phyloP scores from a whole-genome alignment of 257 asterid species.

The Nicotiana paniculata region DNA sequence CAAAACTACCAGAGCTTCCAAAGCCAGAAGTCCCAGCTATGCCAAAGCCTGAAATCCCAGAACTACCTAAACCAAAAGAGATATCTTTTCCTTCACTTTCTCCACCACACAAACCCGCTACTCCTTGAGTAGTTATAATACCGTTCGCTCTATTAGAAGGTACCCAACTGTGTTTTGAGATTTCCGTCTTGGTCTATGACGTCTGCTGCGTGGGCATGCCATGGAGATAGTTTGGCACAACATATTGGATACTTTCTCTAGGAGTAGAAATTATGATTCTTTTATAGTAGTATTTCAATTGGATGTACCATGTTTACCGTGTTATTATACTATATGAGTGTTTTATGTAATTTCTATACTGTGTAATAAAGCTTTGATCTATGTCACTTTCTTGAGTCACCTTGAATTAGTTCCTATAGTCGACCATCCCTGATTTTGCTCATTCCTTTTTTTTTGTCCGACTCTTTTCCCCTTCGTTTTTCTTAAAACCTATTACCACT shows the following conservation, averaged over 20 bases:
- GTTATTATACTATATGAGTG: background rate
- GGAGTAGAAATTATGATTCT: background rate
- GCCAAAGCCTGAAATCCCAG: background rate
- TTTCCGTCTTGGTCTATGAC: background rate
- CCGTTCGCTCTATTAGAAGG: background rate
- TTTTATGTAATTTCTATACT: background rate
- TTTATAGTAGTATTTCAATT: background rate
- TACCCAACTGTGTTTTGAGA: background rate
- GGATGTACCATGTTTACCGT: background rate
- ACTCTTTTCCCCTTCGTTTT: background rate
- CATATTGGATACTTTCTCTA: background rate
- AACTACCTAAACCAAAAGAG: conserved; percentile 17
- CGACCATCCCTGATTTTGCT: background rate
- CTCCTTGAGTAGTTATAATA: background rate
- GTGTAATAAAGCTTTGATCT: background rate
- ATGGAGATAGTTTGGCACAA: background rate
- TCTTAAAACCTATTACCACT: background rate
- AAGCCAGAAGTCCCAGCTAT: background rate
- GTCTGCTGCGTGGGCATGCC: background rate
- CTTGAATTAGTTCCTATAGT: background rate
- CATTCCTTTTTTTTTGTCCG: background rate
- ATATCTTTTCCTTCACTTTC: background rate
- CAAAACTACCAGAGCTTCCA: background rate
- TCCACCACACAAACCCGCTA: background rate
- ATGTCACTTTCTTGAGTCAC: background rate